Conservation (phyloP, 2,329 filamentous ascomycete genomes). For the Colletotrichum tanaceti region DNA sequence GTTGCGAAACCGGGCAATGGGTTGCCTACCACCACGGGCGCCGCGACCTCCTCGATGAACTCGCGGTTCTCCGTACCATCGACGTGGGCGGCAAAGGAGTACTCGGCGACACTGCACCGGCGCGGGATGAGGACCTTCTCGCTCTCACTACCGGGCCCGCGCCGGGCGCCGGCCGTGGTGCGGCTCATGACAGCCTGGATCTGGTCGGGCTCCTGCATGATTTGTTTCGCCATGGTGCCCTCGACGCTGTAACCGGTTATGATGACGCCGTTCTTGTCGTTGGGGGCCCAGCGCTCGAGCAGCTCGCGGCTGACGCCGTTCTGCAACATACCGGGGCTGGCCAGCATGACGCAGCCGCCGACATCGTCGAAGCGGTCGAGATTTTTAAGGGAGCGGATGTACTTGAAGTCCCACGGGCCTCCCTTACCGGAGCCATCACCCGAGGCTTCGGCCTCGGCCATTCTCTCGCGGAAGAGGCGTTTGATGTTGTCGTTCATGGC, state of each 20-base stretch:
- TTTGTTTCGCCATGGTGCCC: conserved; percentile 96
- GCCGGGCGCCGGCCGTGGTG: conserved; percentile 71
- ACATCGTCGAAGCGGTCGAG: conserved; percentile 97
- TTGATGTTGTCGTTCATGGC: conserved; percentile 99
- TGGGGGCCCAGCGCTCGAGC: conserved; percentile 94
- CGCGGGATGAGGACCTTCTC: conserved; percentile 93
- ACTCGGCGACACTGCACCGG: conserved; percentile 92
- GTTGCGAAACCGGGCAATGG: not conserved
- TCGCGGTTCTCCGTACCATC: conserved; percentile 95
- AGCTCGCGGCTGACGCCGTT: conserved; percentile 94
- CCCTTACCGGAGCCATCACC: conserved; percentile 81
- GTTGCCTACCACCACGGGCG: conserved; percentile 86
- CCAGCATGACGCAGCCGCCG: conserved; percentile 95
- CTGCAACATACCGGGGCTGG: conserved; percentile 97
- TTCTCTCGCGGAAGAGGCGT: conserved; percentile 89
- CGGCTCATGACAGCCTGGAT: conserved; percentile 94
- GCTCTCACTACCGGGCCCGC: conserved; percentile 74
- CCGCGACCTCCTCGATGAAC: conserved; percentile 94
- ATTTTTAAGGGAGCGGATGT: conserved; percentile 89
- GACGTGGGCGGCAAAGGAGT: conserved; percentile 95
- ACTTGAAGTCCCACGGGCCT: conserved; percentile 96
- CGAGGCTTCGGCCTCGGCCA: conserved; percentile 87
- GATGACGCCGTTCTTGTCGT: conserved; percentile 96
- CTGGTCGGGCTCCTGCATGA: conserved; percentile 93
- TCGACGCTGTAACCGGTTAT: conserved; percentile 99